Evolutionary conservation across 768 basidiomycete species (phyloP), one percentile per base, ranked within the genome.

Genomic region (Phlebiopsis flavidoalba): DNA sequence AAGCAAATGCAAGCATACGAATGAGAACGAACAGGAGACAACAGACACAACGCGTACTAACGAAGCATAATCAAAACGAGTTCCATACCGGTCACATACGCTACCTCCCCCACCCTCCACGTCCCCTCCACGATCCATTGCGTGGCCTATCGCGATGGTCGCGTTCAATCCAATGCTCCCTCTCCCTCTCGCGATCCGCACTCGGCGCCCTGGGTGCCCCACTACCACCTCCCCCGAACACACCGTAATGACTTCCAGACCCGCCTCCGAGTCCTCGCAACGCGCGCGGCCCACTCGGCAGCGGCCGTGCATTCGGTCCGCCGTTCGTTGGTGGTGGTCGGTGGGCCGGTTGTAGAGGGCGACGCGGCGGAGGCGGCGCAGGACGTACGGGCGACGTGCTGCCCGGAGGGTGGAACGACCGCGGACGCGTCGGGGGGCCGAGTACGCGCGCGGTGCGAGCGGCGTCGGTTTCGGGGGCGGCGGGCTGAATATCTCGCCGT

Each of bases 401-500:
- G 21, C 57, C 69, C 14, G 69, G 60, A 45, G 66, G 14, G 47
- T 74, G 72, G 63, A 79, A 79, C 3, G 76, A 79, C 4, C 82
- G 79, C 31, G 81, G 81, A 64, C 76, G 79, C 2, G 79, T 80
- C 0, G 82, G 79, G 0, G 81, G 75, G n/a, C n/a, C 1, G 78
- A 74, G 59, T 79, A 74, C 40, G 76, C 74, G n/a, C 72, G 76
- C 0, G 76, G 76, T 10, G 74, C 65, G 58, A 73, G 67, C 0
- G 67, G 74, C 0, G 67, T 62, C 0, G 66, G 48, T 60, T 75
- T 75, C 31, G 68, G 71, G n/a, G 72, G 72, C 8, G 72, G 72
- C n/a, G 72, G 69, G 46, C 67, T 77, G 43, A 69, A 67, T 58
- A 84, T 83, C 67, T 83, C 83, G 4, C 82, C 82, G 46, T 84